phyloP scores from a whole-genome alignment of 2,329 filamentous ascomycete species.

The Teratosphaeria destructans region DNA sequence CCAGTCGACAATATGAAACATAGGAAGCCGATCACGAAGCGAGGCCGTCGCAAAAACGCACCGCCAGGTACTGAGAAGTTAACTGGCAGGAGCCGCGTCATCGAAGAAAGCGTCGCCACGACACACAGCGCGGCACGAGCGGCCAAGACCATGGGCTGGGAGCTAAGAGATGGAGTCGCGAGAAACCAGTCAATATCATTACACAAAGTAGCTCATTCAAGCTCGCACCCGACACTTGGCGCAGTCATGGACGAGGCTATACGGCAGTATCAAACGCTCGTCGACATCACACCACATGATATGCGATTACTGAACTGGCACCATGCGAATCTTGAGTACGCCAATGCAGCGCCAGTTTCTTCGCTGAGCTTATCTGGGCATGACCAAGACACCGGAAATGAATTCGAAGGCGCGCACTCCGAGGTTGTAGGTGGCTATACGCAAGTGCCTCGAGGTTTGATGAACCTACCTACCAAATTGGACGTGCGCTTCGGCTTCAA shows the following conservation, averaged over 20 bases:
- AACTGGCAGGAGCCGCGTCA: slow-evolving; percentile 62
- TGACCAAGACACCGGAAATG: slow-evolving; percentile 96
- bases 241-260: slow-evolving; percentile 90
- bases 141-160: slow-evolving; percentile 74
- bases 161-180: slow-evolving; percentile 51
- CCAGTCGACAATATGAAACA: slow-evolving; percentile 18
- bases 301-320: slow-evolving; percentile 94
- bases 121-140: slow-evolving; percentile 64
- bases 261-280: slow-evolving; percentile 69
- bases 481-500: slow-evolving; percentile 64
- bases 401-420: slow-evolving; percentile 90
- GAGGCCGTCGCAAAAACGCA: slow-evolving; percentile 33
- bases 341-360: slow-evolving; percentile 81
- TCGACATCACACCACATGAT: slow-evolving; percentile 77
- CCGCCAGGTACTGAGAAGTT: slow-evolving; percentile 47
- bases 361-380: slow-evolving; percentile 81
- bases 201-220: slow-evolving; percentile 52
- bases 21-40: slow-evolving; percentile 19
- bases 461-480: slow-evolving; percentile 64
- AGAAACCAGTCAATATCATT: slow-evolving; percentile 52
- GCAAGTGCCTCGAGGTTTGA: slow-evolving; percentile 77
- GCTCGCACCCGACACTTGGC: slow-evolving; percentile 63
- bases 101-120: slow-evolving; percentile 58
- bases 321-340: slow-evolving; percentile 94
- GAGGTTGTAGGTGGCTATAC: slow-evolving; percentile 93